Base-by-base conservation (phyloP, 192 early-diverging fungal genomes). In the Umbelopsis vinacea region DNA sequence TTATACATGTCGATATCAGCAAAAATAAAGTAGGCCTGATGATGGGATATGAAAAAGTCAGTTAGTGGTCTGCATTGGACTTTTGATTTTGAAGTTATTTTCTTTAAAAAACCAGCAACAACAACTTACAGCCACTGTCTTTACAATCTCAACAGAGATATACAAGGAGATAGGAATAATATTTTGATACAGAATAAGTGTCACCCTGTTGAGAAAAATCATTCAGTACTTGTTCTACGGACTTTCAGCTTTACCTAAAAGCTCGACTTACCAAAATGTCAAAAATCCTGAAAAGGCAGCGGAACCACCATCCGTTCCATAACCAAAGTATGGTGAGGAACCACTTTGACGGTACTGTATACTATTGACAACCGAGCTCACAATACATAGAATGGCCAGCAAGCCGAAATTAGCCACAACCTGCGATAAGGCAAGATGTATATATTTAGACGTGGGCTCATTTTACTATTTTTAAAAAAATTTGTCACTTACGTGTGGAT, bases 81-180 rank as follows among this genome's bases (percentile, higher is more conserved):
- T 40, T 40, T 40, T 40, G n/a, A n/a, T n/a, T n/a, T n/a, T n/a
- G n/a, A n/a, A n/a, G n/a, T n/a, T n/a, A n/a, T n/a, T n/a, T n/a
- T n/a, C n/a, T n/a, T n/a, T n/a, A n/a, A n/a, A n/a, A n/a, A n/a
- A n/a, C n/a, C n/a, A n/a, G n/a, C n/a, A n/a, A 19, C 15, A 21
- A 40, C 38, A 40, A 75, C 83, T 70, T 74, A 91, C 89, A 71
- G 95, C 93, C 54, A 93, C 82, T 3, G 92, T 90, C 79, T 95
- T 97, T 45, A 96, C 95, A 33, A 96, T 85, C 81, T 98, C 97
- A 33, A 98, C 88, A 15, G 92, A 94, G 52, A 98, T 89, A 71
- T 96, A 96, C 53, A 98, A 84, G 45, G 96, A 96, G 70, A 99
- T 96, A 0, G 97, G 97, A 11, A 99, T 93, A 35, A 99, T 91